Evolutionary conservation across 768 basidiomycete genomes (phyloP).

Genomic region (Rhodotorula graminis): DNA sequence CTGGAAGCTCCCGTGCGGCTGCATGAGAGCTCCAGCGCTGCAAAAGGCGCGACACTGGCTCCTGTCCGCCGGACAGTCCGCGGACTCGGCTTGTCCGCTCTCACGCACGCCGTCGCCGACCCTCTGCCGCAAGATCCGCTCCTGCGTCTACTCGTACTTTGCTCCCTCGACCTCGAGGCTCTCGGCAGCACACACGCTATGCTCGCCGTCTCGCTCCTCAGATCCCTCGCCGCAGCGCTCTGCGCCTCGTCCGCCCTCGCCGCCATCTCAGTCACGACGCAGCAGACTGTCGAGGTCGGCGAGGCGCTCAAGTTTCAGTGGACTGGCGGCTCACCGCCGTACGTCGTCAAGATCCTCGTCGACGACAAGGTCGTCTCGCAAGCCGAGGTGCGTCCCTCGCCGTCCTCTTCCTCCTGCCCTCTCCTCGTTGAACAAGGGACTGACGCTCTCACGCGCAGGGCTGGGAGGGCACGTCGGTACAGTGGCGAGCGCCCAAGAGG

Average conservation of each 20-base stretch:
- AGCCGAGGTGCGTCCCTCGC: not conserved
- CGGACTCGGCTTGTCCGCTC: no score
- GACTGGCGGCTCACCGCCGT: conserved; percentile 6
- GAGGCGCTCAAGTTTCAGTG: conserved; percentile 17
- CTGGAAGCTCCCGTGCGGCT: no score
- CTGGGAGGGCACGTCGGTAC: conserved; percentile 4
- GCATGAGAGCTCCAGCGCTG: no score
- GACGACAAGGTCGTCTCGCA: conserved; percentile 7
- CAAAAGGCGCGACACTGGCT: no score
- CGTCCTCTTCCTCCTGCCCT: not conserved
- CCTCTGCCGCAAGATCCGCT: no score
- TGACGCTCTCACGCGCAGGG: not conserved
- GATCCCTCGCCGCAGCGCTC: not conserved
- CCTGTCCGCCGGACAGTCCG: no score
- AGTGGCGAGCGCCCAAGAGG: conserved; percentile 1
- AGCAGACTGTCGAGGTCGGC: conserved; percentile 5
- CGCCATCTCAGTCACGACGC: conserved; percentile 5
- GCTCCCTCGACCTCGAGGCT: no score
- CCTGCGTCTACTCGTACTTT: no score
- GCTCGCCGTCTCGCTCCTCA: not conserved
- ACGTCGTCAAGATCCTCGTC: conserved; percentile 13
- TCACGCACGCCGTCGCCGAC: no score
- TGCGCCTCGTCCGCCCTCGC: not conserved
- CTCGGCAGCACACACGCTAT: no score
- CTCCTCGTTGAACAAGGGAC: not conserved